A percentile compares a stretch with the other conserved stretches of the same genome.
Conservation (phyloP, 208 protist genomes). For the Leishmania aethiopica region DNA sequence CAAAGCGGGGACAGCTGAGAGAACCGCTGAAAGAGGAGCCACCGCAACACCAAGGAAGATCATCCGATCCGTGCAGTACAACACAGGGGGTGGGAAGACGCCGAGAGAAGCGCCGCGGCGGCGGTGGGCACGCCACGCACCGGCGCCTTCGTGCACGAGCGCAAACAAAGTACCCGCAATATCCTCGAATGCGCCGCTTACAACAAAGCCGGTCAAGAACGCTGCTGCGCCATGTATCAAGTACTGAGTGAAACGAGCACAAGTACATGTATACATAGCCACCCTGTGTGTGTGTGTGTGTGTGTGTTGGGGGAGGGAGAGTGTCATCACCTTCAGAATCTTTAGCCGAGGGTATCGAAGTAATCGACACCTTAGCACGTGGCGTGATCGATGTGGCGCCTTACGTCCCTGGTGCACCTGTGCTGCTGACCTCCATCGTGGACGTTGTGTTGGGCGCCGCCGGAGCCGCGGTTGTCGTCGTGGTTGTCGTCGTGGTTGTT, state of each 20-base stretch:
- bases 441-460: neutral
- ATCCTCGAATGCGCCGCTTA: neutral
- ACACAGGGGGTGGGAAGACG: neutral
- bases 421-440: neutral
- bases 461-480: conserved; percentile 7
- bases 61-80: neutral
- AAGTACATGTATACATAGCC: neutral
- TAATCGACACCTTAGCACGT: neutral
- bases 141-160: neutral
- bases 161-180: too few relatives aligned
- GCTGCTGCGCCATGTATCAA: neutral
- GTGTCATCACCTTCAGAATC: neutral
- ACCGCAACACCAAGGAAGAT: neutral
- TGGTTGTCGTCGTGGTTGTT: conserved; percentile 12
- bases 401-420: neutral
- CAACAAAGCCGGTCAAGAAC: neutral
- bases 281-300: neutral
- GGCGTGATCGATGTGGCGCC: neutral
- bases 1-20: neutral
- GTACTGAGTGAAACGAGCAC: neutral
- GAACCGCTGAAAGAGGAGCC: neutral
- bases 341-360: neutral
- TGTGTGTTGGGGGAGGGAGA: neutral
- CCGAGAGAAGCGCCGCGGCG: neutral
- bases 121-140: neutral